Evolutionary conservation across 75 land plant genomes (phyloP).

Genomic region (Adiantum capillusveneris): DNA sequence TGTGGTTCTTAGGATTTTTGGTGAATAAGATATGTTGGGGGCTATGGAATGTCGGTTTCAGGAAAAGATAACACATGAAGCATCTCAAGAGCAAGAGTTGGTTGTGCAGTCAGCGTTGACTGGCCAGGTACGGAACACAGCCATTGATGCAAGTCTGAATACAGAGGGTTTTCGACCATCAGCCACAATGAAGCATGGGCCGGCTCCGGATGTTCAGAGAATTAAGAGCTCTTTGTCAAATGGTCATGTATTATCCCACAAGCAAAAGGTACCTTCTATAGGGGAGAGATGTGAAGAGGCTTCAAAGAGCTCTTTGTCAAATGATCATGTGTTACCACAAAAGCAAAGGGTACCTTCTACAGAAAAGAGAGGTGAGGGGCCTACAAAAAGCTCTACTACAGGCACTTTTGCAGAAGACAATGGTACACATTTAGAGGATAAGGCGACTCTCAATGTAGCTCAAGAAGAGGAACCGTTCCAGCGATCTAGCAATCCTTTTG

Average conservation of each 20-base stretch:
- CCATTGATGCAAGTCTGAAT: too few species aligned
- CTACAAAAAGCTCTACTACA: neutral
- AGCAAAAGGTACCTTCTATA: too few species aligned
- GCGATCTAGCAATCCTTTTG: neutral
- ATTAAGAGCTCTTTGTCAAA: too few species aligned
- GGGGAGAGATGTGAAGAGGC: too few species aligned
- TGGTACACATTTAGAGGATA: neutral
- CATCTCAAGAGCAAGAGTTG: neutral
- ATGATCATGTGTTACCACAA: neutral
- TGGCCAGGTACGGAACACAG: too few species aligned
- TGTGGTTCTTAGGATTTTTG: too few species aligned
- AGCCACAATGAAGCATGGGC: too few species aligned
- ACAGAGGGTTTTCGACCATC: too few species aligned
- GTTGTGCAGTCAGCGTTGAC: neutral
- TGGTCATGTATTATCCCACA: too few species aligned
- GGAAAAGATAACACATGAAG: neutral
- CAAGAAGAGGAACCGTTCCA: neutral
- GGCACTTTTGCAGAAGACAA: neutral
- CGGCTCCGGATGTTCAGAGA: too few species aligned
- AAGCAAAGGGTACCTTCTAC: neutral
- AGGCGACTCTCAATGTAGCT: neutral
- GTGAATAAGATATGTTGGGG: neutral
- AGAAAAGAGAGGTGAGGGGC: neutral
- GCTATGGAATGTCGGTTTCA: neutral
- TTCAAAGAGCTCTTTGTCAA: too few species aligned